Evolutionary conservation across 257 asterid genomes (phyloP), one percentile per base, ranked within the genome.

Genomic region (Solanum megistacrolobum): DNA sequence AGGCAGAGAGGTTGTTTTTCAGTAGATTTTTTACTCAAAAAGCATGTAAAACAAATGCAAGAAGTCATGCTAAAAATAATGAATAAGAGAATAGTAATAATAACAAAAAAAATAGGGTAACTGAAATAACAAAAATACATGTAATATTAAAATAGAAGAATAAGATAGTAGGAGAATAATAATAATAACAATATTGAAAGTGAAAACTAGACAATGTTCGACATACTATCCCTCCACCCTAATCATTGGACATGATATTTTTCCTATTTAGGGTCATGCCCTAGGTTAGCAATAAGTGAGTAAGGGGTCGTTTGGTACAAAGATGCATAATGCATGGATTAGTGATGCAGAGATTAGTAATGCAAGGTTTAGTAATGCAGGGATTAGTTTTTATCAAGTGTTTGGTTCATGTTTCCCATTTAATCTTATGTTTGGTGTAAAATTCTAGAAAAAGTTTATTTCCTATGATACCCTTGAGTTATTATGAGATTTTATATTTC

Each of bases 221-320:
- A 58, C 27, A 7, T 58, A 21, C 68, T 1, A 58, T 7, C 5
- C 25, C n/a, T 21, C 2, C 12, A 21, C 68, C 12, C 27, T 8
- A n/a, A 62, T 62, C 7, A 9, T n/a, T 10, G 14, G 2, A 2
- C 71, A 62, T 0, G 0, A 62, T 2, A 62, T 62, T 11, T 23
- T n/a, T 5, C 5, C 16, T 62, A 62, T n/a, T 62, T 62, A 62
- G 31, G 3, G 1, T 62, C 71, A 23, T 62, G 7, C 7, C 7
- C 1, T 31, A 23, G 1, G 0, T n/a, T 23, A 62, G 3, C 0
- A 11, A 0, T 2, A 23, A 3, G 13, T 60, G 31, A 62, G 1
- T n/a, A 62, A 38, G 41, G 41, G 41, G 41, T 7, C 3, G 41
- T 36, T 36, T 36, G 41, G 41, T 2, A 36, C 41, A 36, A 36